Evolutionary conservation across 1,139 yeast species (phyloP).

Genomic region (Magnusiomyces paraingens): DNA sequence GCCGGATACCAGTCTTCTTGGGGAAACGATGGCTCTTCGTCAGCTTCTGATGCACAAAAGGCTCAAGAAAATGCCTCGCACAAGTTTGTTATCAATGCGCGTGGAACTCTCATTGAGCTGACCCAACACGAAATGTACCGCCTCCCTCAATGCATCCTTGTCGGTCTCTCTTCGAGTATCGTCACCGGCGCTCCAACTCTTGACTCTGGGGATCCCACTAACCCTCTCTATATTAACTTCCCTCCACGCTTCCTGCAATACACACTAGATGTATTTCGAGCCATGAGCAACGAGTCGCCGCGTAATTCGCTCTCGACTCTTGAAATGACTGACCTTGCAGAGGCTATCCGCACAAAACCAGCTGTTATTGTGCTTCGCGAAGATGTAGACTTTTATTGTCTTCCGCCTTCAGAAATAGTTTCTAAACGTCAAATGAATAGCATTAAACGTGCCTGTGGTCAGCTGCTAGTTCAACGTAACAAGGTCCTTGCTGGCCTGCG

Average conservation of each 20-base stretch:
- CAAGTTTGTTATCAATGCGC: constrained; percentile 33
- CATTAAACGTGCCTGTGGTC: constrained; percentile 66
- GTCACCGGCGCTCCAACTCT: constrained; percentile 49
- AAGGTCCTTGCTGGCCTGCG: constrained; percentile 66
- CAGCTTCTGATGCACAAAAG: too few species aligned
- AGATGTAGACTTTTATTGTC: constrained; percentile 88
- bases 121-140: constrained; percentile 86
- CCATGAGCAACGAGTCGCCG: constrained; percentile 34
- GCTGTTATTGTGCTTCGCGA: constrained; percentile 90
- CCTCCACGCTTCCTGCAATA: constrained; percentile 82
- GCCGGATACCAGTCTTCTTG: too few species aligned
- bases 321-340: constrained; percentile 35
- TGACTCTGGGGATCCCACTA: constrained; percentile 3
- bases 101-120: constrained; percentile 60
- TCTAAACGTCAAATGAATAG: constrained; percentile 42
- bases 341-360: constrained; percentile 71
- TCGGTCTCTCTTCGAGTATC: constrained; percentile 89
- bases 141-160: constrained; percentile 80
- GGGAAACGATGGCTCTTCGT: too few species aligned
- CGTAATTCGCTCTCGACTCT: constrained; percentile 10
- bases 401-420: constrained; percentile 50
- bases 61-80: not conserved
- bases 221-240: constrained; percentile 44
- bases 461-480: constrained; percentile 48
- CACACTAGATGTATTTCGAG: constrained; percentile 59